Conservation (phyloP, 192 early-diverging fungal genomes). For the Gamsiella multidivaricata region DNA sequence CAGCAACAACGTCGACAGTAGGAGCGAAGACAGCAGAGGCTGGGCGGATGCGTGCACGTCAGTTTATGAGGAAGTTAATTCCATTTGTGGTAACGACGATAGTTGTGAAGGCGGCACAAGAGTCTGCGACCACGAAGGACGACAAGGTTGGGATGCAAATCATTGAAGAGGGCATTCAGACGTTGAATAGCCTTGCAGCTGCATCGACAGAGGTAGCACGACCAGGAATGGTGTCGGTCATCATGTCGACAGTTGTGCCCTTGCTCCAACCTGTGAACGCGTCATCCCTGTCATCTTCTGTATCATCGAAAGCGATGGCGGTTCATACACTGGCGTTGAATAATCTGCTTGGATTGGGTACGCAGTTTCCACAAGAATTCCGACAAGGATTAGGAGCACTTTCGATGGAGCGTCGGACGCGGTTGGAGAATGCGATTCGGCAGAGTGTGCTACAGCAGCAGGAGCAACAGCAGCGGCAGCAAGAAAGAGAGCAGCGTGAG, state of each 20-base stretch:
- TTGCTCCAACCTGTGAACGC: slow-evolving; percentile 35
- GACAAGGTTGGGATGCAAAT: slow-evolving; percentile 41
- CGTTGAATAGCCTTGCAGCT: slow-evolving; percentile 54
- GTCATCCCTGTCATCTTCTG: too few relatives aligned
- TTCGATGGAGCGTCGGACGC: slow-evolving; percentile 49
- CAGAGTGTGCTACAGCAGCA: slow-evolving; percentile 58
- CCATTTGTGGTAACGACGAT: slow-evolving; percentile 51
- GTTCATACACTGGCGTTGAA: slow-evolving; percentile 57
- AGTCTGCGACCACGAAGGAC: slow-evolving; percentile 13
- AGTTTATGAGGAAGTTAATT: slow-evolving; percentile 39
- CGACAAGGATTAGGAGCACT: slow-evolving; percentile 50
- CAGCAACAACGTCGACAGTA: neutral
- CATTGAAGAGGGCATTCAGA: slow-evolving; percentile 63
- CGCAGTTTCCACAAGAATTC: slow-evolving; percentile 54
- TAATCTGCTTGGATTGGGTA: slow-evolving; percentile 56
- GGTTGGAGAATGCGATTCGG: slow-evolving; percentile 63
- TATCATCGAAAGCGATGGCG: neutral
- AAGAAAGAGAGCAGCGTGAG: slow-evolving; percentile 46
- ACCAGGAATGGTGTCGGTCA: slow-evolving; percentile 45
- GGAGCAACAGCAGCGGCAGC: slow-evolving; percentile 52
- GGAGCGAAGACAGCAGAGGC: too few relatives aligned
- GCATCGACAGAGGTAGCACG: slow-evolving; percentile 53
- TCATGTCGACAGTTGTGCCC: slow-evolving; percentile 59
- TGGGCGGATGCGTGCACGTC: slow-evolving; percentile 20
- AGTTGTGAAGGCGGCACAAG: slow-evolving; percentile 40